Percentiles rank a stretch among this genome's conserved stretches.
phyloP scores from a whole-genome alignment of 305 asterid genomes.

The Solanum hybrid region DNA sequence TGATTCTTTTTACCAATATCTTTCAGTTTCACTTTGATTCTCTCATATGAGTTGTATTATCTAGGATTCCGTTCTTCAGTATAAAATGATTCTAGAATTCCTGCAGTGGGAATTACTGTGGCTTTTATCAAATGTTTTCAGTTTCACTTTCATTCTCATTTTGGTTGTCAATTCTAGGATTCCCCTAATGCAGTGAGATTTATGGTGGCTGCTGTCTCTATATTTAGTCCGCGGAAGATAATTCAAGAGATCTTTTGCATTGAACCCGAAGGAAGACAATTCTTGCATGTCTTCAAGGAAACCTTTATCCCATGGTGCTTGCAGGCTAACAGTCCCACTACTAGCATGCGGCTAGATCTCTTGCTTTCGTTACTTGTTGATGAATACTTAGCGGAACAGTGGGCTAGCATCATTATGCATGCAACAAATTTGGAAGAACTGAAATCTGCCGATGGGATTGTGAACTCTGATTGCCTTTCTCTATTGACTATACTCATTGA shows the following conservation, averaged over 20 bases:
- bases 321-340: conserved; percentile 31
- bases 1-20: not conserved
- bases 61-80: not conserved
- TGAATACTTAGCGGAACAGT: conserved; percentile 65
- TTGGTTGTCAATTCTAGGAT: conserved; percentile 42
- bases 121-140: not conserved
- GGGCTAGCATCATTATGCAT: conserved; percentile 60
- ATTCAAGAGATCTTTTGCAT: conserved; percentile 46
- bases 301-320: conserved; percentile 80
- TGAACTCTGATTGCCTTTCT: conserved; percentile 28
- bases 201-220: conserved; percentile 43
- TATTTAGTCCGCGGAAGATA: conserved; percentile 75
- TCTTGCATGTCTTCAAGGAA: conserved; percentile 51
- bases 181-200: conserved; percentile 65
- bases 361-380: conserved; percentile 73
- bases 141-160: conserved; percentile 4
- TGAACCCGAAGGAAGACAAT: conserved; percentile 36
- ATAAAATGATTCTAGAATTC: not conserved
- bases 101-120: not conserved
- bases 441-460: conserved; percentile 20
- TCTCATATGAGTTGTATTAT: not conserved
- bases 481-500: conserved; percentile 67
- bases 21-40: not conserved
- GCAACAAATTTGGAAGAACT: conserved; percentile 34
- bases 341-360: conserved; percentile 60